A percentile compares a stretch with the other conserved stretches of the same genome.
Conservation (phyloP, 148 eudicot species). For the Spergularia marina region DNA sequence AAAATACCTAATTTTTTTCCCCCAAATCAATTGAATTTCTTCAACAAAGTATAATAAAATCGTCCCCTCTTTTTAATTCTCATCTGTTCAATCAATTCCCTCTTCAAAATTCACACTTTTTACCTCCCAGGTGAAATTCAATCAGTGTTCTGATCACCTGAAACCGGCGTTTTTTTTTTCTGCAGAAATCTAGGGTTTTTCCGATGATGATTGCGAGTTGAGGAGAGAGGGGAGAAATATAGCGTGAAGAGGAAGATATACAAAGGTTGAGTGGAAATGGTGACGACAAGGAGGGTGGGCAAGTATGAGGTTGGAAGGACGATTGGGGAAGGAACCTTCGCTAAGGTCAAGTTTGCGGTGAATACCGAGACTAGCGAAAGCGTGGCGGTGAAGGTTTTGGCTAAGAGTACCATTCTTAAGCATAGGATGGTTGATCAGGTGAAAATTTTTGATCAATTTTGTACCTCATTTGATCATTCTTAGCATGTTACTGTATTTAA, state of each 20-base stretch:
- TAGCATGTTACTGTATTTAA: not conserved
- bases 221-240: not conserved
- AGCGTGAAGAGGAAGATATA: too few relatives aligned
- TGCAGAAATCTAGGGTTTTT: not conserved
- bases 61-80: not conserved
- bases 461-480: too few relatives aligned
- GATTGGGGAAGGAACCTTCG: conserved; percentile 82
- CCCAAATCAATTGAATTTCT: not conserved
- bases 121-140: not conserved
- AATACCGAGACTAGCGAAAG: conserved; percentile 66
- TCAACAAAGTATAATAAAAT: too few relatives aligned
- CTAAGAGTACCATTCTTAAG: conserved; percentile 74
- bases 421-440: conserved; percentile 96
- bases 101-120: not conserved
- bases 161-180: not conserved
- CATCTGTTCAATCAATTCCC: not conserved
- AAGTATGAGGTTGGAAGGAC: conserved; percentile 85
- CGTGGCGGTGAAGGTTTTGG: conserved; percentile 83
- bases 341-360: conserved; percentile 75
- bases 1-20: conserved; percentile 3
- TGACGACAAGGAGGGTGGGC: conserved; percentile 54
- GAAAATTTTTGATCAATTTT: not conserved
- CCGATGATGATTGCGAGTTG: not conserved
- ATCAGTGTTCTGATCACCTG: not conserved
- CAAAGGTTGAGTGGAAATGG: conserved; percentile 15